phyloP scores from a whole-genome alignment of 2,329 filamentous ascomycete species.

The Botrytis galanthina region DNA sequence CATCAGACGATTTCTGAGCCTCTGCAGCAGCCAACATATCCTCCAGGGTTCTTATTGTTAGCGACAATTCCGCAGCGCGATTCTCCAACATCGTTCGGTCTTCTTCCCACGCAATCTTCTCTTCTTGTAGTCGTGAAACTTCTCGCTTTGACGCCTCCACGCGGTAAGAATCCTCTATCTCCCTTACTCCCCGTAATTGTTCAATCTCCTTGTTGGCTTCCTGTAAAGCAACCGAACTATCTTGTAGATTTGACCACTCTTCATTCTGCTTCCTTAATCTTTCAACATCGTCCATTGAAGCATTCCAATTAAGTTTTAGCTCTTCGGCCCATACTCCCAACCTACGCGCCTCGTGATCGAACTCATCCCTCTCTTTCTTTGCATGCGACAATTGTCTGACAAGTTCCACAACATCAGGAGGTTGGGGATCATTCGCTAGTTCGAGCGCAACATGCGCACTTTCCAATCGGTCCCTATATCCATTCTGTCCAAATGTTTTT shows the following conservation, averaged over 20 bases:
- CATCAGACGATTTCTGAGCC: neutral
- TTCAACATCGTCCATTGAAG: neutral
- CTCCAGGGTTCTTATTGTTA: constrained; percentile 9
- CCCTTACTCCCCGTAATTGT: neutral
- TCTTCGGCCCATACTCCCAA: neutral
- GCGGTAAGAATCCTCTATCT: neutral
- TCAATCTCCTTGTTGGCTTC: constrained; percentile 2
- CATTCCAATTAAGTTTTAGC: neutral
- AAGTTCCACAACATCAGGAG: neutral
- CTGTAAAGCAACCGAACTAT: neutral
- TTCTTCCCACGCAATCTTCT: constrained; percentile 6
- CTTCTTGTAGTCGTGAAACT: neutral
- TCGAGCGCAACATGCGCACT: constrained; percentile 16
- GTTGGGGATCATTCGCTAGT: neutral
- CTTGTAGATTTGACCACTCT: neutral
- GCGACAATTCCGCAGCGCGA: neutral
- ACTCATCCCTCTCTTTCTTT: constrained; percentile 1
- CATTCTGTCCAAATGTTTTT: neutral
- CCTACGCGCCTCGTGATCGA: neutral
- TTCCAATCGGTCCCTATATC: constrained; percentile 1
- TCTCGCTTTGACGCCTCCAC: neutral
- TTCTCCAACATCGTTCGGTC: neutral
- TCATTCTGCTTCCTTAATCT: neutral
- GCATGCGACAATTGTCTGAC: neutral
- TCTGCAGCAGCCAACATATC: neutral